A percentile compares a stretch with the other conserved stretches of the same genome.
Conservation (phyloP, 768 basidiomycete genomes). For the Mycena venus region DNA sequence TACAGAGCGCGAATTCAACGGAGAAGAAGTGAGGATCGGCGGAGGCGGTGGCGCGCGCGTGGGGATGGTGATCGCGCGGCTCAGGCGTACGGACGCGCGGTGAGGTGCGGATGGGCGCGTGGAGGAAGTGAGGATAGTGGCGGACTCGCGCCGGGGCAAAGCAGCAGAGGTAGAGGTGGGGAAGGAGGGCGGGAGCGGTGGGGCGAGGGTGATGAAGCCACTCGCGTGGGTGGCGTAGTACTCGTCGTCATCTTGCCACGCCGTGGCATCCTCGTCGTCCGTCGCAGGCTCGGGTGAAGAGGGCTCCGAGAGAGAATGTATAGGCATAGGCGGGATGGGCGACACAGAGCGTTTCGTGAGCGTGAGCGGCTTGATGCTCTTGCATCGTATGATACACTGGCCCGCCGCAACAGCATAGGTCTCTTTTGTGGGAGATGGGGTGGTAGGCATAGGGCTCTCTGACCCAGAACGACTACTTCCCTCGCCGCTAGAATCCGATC, state of each 20-base stretch:
- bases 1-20: background rate
- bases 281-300: too few species aligned
- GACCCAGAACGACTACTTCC: background rate
- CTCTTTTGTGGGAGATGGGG: background rate
- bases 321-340: background rate
- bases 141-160: background rate
- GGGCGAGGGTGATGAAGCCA: slow-evolving; percentile 17
- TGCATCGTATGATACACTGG: slow-evolving; percentile 19
- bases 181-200: background rate
- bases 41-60: slow-evolving; percentile 26
- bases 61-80: slow-evolving; percentile 17
- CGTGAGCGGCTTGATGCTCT: slow-evolving; percentile 24
- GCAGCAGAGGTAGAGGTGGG: background rate
- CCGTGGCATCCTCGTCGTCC: background rate
- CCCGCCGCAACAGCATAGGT: background rate
- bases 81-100: slow-evolving; percentile 6
- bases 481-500: background rate
- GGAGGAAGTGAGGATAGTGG: background rate
- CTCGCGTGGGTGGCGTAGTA: slow-evolving; percentile 22
- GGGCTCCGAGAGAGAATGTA: too few species aligned
- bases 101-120: background rate
- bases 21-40: slow-evolving; percentile 12
- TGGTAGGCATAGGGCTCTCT: background rate
- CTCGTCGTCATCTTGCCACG: slow-evolving; percentile 13
- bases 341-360: slow-evolving; percentile 25